Percentiles rank a stretch among this genome's conserved stretches.
Evolutionary conservation across 768 basidiomycete species (phyloP).

Genomic region (Macrocybe gigantea): DNA sequence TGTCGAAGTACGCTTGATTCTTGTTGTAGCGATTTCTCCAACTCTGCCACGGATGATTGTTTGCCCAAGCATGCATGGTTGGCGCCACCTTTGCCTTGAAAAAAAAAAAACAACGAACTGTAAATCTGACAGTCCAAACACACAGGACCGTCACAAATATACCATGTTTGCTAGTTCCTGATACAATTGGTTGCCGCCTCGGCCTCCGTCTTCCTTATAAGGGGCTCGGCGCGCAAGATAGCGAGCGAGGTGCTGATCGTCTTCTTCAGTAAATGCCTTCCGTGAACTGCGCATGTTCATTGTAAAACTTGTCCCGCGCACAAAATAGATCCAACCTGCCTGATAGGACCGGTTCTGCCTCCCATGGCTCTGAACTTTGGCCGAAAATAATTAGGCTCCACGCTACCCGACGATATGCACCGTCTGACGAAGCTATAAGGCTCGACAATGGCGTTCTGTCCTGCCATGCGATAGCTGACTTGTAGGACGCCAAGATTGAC

Average conservation of each 20-base stretch:
- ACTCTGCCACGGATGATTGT: slow-evolving; percentile 36
- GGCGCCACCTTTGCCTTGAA: slow-evolving; percentile 15
- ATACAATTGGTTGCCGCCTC: slow-evolving; percentile 30
- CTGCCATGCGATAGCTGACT: slow-evolving; percentile 11
- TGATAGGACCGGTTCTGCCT: no score
- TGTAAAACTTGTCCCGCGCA: not conserved
- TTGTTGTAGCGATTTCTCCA: slow-evolving; percentile 46
- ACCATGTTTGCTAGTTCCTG: slow-evolving; percentile 22
- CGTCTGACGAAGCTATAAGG: slow-evolving; percentile 10
- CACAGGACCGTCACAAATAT: slow-evolving; percentile 5
- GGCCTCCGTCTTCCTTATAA: slow-evolving; percentile 29
- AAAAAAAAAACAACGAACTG: not conserved
- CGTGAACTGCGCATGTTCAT: slow-evolving; percentile 12
- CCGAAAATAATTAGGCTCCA: not conserved
- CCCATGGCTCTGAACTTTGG: no score
- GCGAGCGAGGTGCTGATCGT: slow-evolving; percentile 30
- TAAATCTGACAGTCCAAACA: not conserved
- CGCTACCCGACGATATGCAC: slow-evolving; percentile 15
- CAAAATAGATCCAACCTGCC: no score
- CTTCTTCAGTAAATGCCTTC: slow-evolving; percentile 26
- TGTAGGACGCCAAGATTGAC: slow-evolving; percentile 10
- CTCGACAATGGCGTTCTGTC: slow-evolving; percentile 11
- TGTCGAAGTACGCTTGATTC: slow-evolving; percentile 24
- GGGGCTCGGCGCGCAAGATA: slow-evolving; percentile 32
- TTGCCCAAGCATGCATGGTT: slow-evolving; percentile 29